phyloP scores from a whole-genome alignment of 2,329 filamentous ascomycete genomes.

The Cladosporium cucumerinum region DNA sequence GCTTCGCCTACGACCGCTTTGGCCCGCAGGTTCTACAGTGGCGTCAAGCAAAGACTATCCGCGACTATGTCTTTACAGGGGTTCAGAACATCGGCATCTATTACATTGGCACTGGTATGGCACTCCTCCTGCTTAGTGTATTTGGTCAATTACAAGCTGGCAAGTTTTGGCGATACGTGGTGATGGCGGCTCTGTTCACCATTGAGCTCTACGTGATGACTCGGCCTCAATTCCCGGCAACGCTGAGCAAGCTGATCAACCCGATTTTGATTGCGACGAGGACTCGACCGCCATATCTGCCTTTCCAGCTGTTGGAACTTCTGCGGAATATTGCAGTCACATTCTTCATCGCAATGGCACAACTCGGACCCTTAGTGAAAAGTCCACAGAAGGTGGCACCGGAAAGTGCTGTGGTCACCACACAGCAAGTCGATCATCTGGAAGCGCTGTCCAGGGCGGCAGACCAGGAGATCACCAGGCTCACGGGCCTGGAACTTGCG shows the following conservation, averaged over 20 bases:
- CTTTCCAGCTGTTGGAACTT: slow-evolving; percentile 78
- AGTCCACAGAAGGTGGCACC: slow-evolving; percentile 27
- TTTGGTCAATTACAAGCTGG: slow-evolving; percentile 67
- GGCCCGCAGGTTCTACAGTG: slow-evolving; percentile 68
- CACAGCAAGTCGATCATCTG: slow-evolving; percentile 65
- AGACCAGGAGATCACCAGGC: slow-evolving; percentile 65
- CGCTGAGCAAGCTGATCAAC: slow-evolving; percentile 48
- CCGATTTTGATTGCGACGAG: slow-evolving; percentile 44
- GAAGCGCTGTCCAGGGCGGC: slow-evolving; percentile 57
- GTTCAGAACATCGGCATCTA: slow-evolving; percentile 59
- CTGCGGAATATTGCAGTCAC: slow-evolving; percentile 74
- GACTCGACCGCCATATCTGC: slow-evolving; percentile 64
- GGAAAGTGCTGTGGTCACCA: slow-evolving; percentile 36
- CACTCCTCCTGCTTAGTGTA: slow-evolving; percentile 60
- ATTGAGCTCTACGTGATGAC: slow-evolving; percentile 59
- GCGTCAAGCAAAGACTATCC: slow-evolving; percentile 63
- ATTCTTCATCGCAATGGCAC: slow-evolving; percentile 76
- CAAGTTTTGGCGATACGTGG: slow-evolving; percentile 53
- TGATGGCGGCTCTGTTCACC: slow-evolving; percentile 52
- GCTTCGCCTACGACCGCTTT: slow-evolving; percentile 88
- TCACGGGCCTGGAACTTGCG: slow-evolving; percentile 74
- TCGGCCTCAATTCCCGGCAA: slow-evolving; percentile 44
- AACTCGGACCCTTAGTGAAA: slow-evolving; percentile 67
- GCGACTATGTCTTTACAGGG: slow-evolving; percentile 70
- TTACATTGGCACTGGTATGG: slow-evolving; percentile 56